phyloP scores from a whole-genome alignment of 192 early-diverging fungal genomes.

The Spizellomyces punctatus region DNA sequence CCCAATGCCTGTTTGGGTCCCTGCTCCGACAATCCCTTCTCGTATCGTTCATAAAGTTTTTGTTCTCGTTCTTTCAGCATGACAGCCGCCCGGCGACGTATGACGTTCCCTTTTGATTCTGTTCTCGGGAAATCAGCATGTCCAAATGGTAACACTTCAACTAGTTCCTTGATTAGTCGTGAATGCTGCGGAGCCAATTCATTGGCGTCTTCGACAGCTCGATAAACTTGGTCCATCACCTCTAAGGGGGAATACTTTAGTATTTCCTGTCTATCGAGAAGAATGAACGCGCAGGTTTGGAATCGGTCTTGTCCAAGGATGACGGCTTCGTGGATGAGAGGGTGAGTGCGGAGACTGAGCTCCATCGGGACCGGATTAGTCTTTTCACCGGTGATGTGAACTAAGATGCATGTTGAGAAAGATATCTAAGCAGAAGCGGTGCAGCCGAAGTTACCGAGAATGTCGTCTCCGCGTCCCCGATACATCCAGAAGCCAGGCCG shows the following conservation, averaged over 20 bases:
- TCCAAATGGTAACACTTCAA: slow-evolving; percentile 17
- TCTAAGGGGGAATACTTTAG: slow-evolving; percentile 7
- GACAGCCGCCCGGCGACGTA: neutral
- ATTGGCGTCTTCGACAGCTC: slow-evolving; percentile 11
- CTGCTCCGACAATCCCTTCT: neutral
- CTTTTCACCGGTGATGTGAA: slow-evolving; percentile 23
- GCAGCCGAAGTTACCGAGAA: no score
- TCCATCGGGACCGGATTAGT: slow-evolving; percentile 18
- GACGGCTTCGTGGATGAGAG: slow-evolving; percentile 15
- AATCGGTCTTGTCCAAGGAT: slow-evolving; percentile 13
- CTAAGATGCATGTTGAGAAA: neutral
- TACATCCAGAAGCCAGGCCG: no score
- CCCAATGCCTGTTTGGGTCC: neutral
- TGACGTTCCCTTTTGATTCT: slow-evolving; percentile 15
- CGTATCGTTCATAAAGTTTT: slow-evolving; percentile 16
- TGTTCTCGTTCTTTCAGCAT: slow-evolving; percentile 1
- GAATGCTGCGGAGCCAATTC: slow-evolving; percentile 5
- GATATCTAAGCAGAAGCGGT: no score
- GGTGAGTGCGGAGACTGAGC: slow-evolving; percentile 2
- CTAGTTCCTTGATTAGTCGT: slow-evolving; percentile 8
- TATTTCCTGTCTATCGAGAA: slow-evolving; percentile 10
- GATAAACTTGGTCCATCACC: slow-evolving; percentile 8
- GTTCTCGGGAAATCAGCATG: slow-evolving; percentile 14
- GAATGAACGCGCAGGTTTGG: slow-evolving; percentile 18
- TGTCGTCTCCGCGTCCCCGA: no score